Conservation (phyloP, 2,329 filamentous ascomycete genomes). For the Arthrobotrys conoides region DNA sequence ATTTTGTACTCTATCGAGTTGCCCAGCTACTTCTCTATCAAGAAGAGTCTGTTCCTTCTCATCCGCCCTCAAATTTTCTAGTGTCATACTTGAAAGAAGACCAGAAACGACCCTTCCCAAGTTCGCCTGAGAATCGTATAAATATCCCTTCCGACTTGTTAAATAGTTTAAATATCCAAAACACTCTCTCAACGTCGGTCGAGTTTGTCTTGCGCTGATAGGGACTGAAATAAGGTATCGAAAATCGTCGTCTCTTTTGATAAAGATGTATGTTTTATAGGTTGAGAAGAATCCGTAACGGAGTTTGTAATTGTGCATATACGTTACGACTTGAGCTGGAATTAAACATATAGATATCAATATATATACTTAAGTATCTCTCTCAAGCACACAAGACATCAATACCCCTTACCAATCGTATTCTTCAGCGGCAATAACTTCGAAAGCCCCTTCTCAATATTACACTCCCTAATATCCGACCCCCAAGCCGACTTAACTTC, state of each 20-base stretch:
- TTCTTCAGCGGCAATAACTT: slow-evolving; percentile 4
- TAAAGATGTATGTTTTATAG: slow-evolving; percentile 14
- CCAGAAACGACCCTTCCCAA: slow-evolving; percentile 6
- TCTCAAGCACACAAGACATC: too few relatives aligned
- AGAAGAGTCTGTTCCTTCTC: slow-evolving; percentile 23
- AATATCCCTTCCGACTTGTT: slow-evolving; percentile 10
- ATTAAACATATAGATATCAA: not conserved
- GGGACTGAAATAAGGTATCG: slow-evolving; percentile 8
- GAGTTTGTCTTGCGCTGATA: slow-evolving; percentile 9
- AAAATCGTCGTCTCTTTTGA: slow-evolving; percentile 29
- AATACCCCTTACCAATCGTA: not conserved
- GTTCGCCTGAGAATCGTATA: slow-evolving; percentile 1
- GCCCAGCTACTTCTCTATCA: slow-evolving; percentile 13
- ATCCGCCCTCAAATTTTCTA: slow-evolving; percentile 18
- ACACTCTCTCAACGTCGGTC: slow-evolving; percentile 18
- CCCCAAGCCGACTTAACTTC: slow-evolving; percentile 23
- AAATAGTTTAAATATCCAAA: slow-evolving; percentile 16
- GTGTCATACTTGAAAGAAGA: slow-evolving; percentile 16
- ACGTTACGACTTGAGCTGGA: slow-evolving; percentile 14
- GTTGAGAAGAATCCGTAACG: slow-evolving; percentile 26
- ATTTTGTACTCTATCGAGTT: slow-evolving; percentile 27
- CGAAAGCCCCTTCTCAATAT: slow-evolving; percentile 27
- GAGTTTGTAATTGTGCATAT: slow-evolving; percentile 24
- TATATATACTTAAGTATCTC: too few relatives aligned
- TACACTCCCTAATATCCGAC: slow-evolving; percentile 23